These are phyloP conservation scores for Angophora floribunda DNA, from an alignment of 345 rosid genomes.

Conservation along the genomic window DNA sequence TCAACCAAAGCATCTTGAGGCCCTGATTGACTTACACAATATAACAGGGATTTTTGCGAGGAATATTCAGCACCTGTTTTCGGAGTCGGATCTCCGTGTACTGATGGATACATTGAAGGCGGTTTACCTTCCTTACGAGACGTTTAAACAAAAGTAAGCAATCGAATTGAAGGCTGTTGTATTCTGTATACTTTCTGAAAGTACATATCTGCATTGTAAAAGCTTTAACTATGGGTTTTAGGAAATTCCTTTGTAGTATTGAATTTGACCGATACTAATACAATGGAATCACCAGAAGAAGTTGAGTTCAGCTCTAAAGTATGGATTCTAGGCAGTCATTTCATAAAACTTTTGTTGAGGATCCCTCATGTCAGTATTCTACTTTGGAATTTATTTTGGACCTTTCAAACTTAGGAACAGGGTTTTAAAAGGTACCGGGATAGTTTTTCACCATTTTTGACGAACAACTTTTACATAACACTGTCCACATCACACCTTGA, in stretches of 20 bases:
- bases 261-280: background rate
- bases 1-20: constrained; percentile 90
- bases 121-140: constrained; percentile 77
- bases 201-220: background rate
- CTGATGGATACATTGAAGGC: constrained; percentile 84
- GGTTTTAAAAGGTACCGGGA: background rate
- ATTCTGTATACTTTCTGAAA: background rate
- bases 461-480: background rate
- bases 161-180: background rate
- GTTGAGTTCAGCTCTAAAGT: background rate
- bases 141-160: constrained; percentile 82
- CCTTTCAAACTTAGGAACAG: background rate
- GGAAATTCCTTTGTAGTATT: background rate
- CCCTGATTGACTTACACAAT: constrained; percentile 85
- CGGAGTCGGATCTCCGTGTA: constrained; percentile 71
- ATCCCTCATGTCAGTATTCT: background rate
- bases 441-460: background rate
- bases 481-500: background rate
- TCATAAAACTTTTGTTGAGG: background rate
- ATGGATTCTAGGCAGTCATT: background rate
- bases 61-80: constrained; percentile 85
- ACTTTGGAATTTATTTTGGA: background rate
- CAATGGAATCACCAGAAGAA: background rate
- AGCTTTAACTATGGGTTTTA: background rate
- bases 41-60: constrained; percentile 80